phyloP scores from a whole-genome alignment of 2,329 filamentous ascomycete species.

The Cladophialophora yegresii region DNA sequence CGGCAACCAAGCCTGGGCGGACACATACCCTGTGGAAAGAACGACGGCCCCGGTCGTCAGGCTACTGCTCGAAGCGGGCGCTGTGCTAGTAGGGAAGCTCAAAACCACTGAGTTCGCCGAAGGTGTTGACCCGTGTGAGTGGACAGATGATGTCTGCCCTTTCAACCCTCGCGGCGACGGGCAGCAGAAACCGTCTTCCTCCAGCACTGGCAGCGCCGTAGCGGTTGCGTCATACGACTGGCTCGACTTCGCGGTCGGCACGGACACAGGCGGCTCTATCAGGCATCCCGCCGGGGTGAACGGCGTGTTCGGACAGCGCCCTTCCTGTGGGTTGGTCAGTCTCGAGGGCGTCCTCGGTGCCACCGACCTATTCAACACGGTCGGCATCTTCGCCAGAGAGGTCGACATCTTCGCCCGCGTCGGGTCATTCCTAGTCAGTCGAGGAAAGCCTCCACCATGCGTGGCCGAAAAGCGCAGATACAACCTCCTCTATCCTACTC shows the following conservation, averaged over 20 bases:
- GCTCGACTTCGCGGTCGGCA: slow-evolving; percentile 40
- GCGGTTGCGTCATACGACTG: slow-evolving; percentile 42
- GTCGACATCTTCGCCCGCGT: slow-evolving; percentile 33
- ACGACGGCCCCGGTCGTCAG: slow-evolving; percentile 29
- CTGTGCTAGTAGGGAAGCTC: slow-evolving; percentile 30
- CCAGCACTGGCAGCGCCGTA: slow-evolving; percentile 36
- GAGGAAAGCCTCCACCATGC: slow-evolving; percentile 2
- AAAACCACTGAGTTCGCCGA: slow-evolving; percentile 34
- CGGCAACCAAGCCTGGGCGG: slow-evolving; percentile 30
- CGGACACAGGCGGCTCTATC: slow-evolving; percentile 48
- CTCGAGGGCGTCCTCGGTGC: slow-evolving; percentile 52
- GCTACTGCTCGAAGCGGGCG: slow-evolving; percentile 33
- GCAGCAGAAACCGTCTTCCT: slow-evolving; percentile 40
- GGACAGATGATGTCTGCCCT: slow-evolving; percentile 44
- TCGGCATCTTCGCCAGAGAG: slow-evolving; percentile 40
- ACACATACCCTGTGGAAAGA: slow-evolving; percentile 25
- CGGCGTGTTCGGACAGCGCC: slow-evolving; percentile 52
- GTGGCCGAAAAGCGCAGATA: slow-evolving; percentile 22
- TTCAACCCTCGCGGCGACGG: slow-evolving; percentile 46
- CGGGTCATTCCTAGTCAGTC: slow-evolving; percentile 25
- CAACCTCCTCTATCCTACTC: slow-evolving; percentile 36
- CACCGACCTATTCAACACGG: slow-evolving; percentile 39
- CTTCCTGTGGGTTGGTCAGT: slow-evolving; percentile 50
- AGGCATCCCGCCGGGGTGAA: slow-evolving; percentile 50
- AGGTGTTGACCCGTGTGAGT: slow-evolving; percentile 30